Conservation (phyloP, 257 asterid species). For the Prunella vulgaris region DNA sequence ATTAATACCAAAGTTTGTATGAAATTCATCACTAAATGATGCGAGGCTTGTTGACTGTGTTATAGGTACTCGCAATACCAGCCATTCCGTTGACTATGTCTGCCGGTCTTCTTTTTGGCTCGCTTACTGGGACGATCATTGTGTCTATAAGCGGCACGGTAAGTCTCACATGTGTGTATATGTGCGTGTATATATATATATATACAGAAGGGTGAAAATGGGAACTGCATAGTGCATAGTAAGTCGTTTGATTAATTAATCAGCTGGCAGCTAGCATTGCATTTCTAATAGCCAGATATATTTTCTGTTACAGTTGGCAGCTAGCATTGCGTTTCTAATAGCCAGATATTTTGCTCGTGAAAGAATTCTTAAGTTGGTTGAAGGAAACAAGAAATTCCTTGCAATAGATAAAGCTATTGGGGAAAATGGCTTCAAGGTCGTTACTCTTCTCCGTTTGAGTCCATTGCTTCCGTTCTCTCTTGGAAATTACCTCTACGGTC, state of each 20-base stretch:
- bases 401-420: conserved; percentile 98
- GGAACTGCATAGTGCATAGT: conserved; percentile 16
- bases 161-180: conserved; percentile 21
- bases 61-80: conserved; percentile 90
- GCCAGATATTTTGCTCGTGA: conserved; percentile 99
- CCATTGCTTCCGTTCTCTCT: conserved; percentile 97
- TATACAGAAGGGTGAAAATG: not conserved
- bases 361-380: conserved; percentile 90
- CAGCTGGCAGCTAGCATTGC: conserved; percentile 94
- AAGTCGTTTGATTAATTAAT: conserved; percentile 8
- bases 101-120: conserved; percentile 92
- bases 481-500: conserved; percentile 92
- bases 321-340: conserved; percentile 82
- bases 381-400: conserved; percentile 89
- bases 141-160: conserved; percentile 97
- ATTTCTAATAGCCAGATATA: conserved; percentile 92
- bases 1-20: too few relatives aligned
- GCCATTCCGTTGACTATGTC: conserved; percentile 97
- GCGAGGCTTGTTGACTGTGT: conserved; percentile 13
- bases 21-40: conserved; percentile 16
- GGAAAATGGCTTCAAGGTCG: conserved; percentile 89
- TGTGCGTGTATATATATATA: too few relatives aligned
- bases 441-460: conserved; percentile 96
- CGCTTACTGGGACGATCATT: conserved; percentile 75
- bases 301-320: conserved; percentile 92